Evolutionary conservation across 495 filamentous ascomycete species (phyloP).

Genomic region (Penicilliopsis zonata): DNA sequence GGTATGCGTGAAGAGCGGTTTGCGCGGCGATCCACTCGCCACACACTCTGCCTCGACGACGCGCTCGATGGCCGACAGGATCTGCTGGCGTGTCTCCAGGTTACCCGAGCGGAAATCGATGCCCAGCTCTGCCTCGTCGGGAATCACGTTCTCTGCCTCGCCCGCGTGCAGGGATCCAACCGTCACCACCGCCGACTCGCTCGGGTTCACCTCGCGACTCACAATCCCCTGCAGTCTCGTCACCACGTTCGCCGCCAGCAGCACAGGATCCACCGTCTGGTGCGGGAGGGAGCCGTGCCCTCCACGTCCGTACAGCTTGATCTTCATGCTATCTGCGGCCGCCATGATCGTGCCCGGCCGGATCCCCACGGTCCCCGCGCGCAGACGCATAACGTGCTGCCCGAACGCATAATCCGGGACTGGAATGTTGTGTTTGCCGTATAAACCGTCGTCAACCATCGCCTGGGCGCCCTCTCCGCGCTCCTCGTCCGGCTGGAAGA

Average conservation of each 20-base stretch:
- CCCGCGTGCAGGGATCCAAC: slow-evolving; percentile 40
- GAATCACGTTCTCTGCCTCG: slow-evolving; percentile 40
- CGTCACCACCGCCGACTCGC: slow-evolving; percentile 37
- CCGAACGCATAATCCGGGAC: slow-evolving; percentile 38
- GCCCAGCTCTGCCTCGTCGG: slow-evolving; percentile 33
- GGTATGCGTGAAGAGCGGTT: slow-evolving; percentile 30
- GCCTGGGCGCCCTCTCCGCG: slow-evolving; percentile 37
- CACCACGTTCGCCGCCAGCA: slow-evolving; percentile 37
- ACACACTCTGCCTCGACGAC: slow-evolving; percentile 41
- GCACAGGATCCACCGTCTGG: slow-evolving; percentile 36
- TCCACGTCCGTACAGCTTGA: slow-evolving; percentile 39
- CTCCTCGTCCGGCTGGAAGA: slow-evolving; percentile 46
- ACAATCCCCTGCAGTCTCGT: slow-evolving; percentile 38
- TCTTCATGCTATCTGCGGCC: slow-evolving; percentile 36
- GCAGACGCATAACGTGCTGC: slow-evolving; percentile 38
- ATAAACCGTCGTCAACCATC: slow-evolving; percentile 43
- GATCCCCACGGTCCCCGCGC: slow-evolving; percentile 28
- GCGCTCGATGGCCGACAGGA: slow-evolving; percentile 27
- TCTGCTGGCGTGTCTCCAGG: slow-evolving; percentile 22
- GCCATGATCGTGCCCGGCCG: slow-evolving; percentile 31
- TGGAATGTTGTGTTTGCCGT: slow-evolving; percentile 32
- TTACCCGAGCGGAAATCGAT: slow-evolving; percentile 35
- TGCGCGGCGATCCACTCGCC: slow-evolving; percentile 32
- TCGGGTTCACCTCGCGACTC: slow-evolving; percentile 35
- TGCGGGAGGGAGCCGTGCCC: slow-evolving; percentile 41